Percentiles rank a stretch among this genome's conserved stretches.
Conservation (phyloP, 345 rosid genomes). For the Psidium friedrichsthalianum region DNA sequence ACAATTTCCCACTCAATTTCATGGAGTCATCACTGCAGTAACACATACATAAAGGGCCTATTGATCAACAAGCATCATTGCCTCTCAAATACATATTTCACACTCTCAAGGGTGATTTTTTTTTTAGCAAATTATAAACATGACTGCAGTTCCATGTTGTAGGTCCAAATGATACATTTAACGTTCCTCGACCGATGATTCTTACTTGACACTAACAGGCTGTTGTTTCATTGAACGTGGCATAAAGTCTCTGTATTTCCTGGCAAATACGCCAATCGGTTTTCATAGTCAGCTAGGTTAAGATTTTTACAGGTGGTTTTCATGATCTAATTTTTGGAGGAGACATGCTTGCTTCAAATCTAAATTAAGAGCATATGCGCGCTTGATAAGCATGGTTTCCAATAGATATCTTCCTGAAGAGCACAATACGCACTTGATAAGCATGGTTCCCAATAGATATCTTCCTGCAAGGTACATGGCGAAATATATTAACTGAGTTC, state of each 20-base stretch:
- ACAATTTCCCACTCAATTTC: background rate
- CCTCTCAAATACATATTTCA: no score
- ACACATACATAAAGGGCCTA: background rate
- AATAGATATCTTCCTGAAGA: no score
- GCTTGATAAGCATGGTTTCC: no score
- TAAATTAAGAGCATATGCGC: background rate
- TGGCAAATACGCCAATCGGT: background rate
- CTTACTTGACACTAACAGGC: background rate
- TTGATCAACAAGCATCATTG: no score
- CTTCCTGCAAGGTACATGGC: background rate
- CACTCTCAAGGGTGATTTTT: no score
- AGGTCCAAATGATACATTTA: no score
- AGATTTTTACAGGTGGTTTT: background rate
- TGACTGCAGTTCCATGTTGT: no score
- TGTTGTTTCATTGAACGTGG: background rate
- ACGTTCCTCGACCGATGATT: no score
- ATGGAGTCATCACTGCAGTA: background rate
- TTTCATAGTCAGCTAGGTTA: background rate
- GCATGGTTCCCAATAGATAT: background rate
- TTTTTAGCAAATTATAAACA: background rate
- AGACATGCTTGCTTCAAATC: background rate
- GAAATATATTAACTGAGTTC: background rate
- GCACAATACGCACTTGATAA: background rate
- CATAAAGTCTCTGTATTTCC: background rate
- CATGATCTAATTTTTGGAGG: background rate